Conservation (phyloP, 371 early-diverging fungal species). For the Saksenaea oblongispora region DNA sequence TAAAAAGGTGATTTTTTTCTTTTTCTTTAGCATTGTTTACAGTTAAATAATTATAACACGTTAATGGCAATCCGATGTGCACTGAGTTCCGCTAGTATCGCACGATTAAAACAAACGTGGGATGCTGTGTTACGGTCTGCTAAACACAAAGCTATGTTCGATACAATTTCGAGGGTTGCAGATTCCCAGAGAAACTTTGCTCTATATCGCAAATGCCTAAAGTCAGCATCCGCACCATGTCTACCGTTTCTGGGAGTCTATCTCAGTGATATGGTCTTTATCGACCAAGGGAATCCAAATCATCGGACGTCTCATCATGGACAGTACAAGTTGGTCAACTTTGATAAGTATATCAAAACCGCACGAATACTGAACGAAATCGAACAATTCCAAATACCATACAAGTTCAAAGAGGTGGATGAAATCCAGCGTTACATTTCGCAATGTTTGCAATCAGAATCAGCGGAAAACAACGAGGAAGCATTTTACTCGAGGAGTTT, state of each 20-base stretch:
- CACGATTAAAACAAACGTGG: conserved; percentile 80
- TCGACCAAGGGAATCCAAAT: conserved; percentile 56
- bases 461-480: conserved; percentile 39
- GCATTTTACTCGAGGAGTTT: conserved; percentile 44
- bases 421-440: conserved; percentile 50
- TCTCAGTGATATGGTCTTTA: conserved; percentile 86
- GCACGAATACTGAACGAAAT: conserved; percentile 73
- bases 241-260: conserved; percentile 86
- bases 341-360: conserved; percentile 76
- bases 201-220: conserved; percentile 70
- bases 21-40: conserved; percentile 49
- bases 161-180: conserved; percentile 60
- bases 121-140: conserved; percentile 44
- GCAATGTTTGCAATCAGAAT: conserved; percentile 23
- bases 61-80: conserved; percentile 81
- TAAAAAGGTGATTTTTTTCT: background rate
- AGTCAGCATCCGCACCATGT: conserved; percentile 67
- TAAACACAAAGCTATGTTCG: conserved; percentile 54
- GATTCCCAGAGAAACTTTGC: conserved; percentile 75
- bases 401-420: conserved; percentile 55
- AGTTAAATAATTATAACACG: conserved; percentile 79
- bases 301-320: conserved; percentile 37
- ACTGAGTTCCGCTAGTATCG: conserved; percentile 73
- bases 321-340: conserved; percentile 63
- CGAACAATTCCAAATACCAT: conserved; percentile 79